phyloP scores from a whole-genome alignment of 1,139 yeast species.

The Saccharomyces pastorianus region DNA sequence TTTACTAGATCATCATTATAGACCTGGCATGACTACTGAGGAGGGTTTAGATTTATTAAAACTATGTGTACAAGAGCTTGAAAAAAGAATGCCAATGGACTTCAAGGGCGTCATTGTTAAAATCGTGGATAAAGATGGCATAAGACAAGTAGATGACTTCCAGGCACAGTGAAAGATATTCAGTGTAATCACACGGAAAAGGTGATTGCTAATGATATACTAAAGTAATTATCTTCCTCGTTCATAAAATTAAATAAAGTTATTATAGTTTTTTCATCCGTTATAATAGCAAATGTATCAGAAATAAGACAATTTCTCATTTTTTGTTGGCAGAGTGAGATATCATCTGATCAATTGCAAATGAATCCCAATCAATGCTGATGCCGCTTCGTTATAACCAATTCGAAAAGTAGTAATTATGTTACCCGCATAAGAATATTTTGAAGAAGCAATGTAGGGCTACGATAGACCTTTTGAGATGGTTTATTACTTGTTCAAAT shows the following conservation, averaged over 20 bases:
- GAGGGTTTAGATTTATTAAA: slow-evolving; percentile 74
- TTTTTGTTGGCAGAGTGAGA: neutral
- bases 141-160: slow-evolving; percentile 42
- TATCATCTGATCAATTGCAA: neutral
- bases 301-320: neutral
- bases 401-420: neutral
- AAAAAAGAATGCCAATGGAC: slow-evolving; percentile 88
- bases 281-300: neutral
- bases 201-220: neutral
- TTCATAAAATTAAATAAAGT: neutral
- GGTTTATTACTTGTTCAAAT: neutral
- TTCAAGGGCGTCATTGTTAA: slow-evolving; percentile 83
- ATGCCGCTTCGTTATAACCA: neutral
- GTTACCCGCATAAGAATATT: neutral
- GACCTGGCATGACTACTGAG: slow-evolving; percentile 63
- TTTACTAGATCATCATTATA: slow-evolving; percentile 82
- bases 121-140: slow-evolving; percentile 67
- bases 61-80: slow-evolving; percentile 69
- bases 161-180: neutral
- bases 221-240: neutral
- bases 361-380: neutral
- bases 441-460: neutral
- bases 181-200: neutral
- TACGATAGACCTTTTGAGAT: neutral
- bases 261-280: slow-evolving; percentile 1